These are phyloP conservation scores for Laguncularia racemosa DNA, from an alignment of 345 rosid genomes.

Conservation along the genomic window DNA sequence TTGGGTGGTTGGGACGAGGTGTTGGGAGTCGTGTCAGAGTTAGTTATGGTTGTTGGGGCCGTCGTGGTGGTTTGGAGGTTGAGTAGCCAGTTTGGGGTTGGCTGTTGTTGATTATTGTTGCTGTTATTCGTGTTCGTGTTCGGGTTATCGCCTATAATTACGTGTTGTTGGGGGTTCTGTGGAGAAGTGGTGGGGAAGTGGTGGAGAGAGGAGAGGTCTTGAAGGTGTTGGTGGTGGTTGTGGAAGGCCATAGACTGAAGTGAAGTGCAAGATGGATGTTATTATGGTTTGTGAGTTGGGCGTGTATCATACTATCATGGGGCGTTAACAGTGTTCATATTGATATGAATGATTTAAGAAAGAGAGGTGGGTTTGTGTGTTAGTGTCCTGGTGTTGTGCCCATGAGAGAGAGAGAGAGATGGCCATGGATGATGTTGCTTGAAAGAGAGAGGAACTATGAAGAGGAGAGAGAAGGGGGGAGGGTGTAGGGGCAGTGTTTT, in stretches of 20 bases:
- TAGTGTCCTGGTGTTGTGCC: neutral
- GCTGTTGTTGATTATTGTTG: conserved; percentile 25
- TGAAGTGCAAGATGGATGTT: neutral
- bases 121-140: conserved; percentile 29
- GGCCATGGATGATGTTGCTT: too few species aligned
- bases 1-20: conserved; percentile 31
- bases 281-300: neutral
- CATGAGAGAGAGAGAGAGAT: conserved; percentile 1
- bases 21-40: conserved; percentile 30
- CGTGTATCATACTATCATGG: too few species aligned
- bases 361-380: conserved; percentile 1
- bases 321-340: too few species aligned
- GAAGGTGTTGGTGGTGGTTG: conserved; percentile 62
- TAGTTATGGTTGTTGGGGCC: conserved; percentile 10
- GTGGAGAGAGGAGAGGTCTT: conserved; percentile 62
- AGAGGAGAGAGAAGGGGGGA: too few species aligned
- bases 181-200: conserved; percentile 34
- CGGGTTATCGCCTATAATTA: conserved; percentile 39
- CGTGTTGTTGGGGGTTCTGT: too few species aligned
- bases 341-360: neutral
- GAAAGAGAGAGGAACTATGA: too few species aligned
- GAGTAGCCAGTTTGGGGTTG: conserved; percentile 74
- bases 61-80: conserved; percentile 56
- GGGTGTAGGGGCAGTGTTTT: neutral
- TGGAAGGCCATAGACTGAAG: conserved; percentile 60